Evolutionary conservation across 2,329 filamentous ascomycete species (phyloP).

Genomic region (Calonectria montana): DNA sequence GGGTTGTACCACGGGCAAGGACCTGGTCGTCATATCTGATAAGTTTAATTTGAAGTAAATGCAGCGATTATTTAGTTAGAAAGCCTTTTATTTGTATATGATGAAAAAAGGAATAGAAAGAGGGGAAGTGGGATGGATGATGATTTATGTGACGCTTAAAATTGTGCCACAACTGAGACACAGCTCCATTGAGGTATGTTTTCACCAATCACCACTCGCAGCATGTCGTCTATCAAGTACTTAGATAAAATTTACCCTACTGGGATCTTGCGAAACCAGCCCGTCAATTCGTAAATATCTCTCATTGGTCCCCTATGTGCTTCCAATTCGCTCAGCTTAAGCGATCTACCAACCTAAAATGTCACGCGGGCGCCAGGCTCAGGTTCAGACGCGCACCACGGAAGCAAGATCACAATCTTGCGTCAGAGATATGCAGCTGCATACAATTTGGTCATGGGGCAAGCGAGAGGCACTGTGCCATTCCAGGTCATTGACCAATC

Average conservation of each 20-base stretch:
- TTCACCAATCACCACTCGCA: not conserved
- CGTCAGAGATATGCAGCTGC: not conserved
- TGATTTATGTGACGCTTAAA: not conserved
- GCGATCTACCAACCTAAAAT: too few species aligned
- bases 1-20: conserved; percentile 30
- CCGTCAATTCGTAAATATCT: not conserved
- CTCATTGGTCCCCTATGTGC: not conserved
- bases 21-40: not conserved
- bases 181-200: not conserved
- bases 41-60: not conserved
- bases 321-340: not conserved
- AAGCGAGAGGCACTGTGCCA: not conserved
- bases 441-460: not conserved
- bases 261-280: not conserved
- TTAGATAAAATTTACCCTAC: not conserved
- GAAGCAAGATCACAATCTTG: not conserved
- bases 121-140: not conserved
- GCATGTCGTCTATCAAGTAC: not conserved
- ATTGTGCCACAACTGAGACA: not conserved
- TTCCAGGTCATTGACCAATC: not conserved
- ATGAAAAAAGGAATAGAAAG: not conserved
- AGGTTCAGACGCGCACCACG: not conserved
- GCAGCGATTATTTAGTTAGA: not conserved
- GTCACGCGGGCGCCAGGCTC: not conserved
- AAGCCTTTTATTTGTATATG: too few species aligned